Percentiles rank a stretch among this genome's conserved stretches.
Evolutionary conservation across 2,329 filamentous ascomycete species (phyloP).

Genomic region (Phialemoniopsis sp.): DNA sequence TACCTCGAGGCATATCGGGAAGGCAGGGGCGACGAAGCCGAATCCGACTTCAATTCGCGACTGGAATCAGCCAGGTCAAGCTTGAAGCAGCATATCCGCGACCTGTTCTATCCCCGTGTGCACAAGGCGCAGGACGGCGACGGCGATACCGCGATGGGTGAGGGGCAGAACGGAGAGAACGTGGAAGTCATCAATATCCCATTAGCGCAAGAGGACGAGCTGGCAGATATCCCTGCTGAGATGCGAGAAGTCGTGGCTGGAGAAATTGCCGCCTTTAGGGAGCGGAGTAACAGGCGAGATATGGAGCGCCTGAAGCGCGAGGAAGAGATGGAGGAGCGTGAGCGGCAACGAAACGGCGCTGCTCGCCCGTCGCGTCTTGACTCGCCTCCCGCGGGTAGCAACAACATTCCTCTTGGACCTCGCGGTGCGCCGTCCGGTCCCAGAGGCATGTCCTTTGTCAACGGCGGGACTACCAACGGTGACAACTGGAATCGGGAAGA

Average conservation of each 20-base stretch:
- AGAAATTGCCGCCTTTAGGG: slow-evolving; percentile 91
- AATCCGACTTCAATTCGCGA: slow-evolving; percentile 61
- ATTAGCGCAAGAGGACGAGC: slow-evolving; percentile 82
- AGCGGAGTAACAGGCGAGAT: slow-evolving; percentile 84
- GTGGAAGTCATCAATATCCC: slow-evolving; percentile 89
- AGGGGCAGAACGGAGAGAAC: slow-evolving; percentile 52
- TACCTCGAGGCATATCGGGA: slow-evolving; percentile 82
- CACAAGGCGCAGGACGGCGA: slow-evolving; percentile 52
- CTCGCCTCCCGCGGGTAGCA: slow-evolving; percentile 63
- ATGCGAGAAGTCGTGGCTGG: slow-evolving; percentile 93
- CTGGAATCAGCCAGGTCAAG: slow-evolving; percentile 65
- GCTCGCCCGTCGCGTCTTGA: slow-evolving; percentile 62
- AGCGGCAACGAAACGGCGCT: slow-evolving; percentile 66
- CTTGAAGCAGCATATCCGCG: slow-evolving; percentile 63
- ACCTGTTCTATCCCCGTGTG: slow-evolving; percentile 65
- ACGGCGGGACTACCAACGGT: slow-evolving; percentile 66
- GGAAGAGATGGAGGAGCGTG: slow-evolving; percentile 86
- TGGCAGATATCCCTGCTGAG: slow-evolving; percentile 91
- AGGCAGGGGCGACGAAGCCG: slow-evolving; percentile 58
- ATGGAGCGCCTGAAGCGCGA: slow-evolving; percentile 82
- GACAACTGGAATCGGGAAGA: slow-evolving; percentile 62
- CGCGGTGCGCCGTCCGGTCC: slow-evolving; percentile 68
- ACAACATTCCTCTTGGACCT: slow-evolving; percentile 74
- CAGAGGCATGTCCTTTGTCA: slow-evolving; percentile 69
- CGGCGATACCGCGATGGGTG: slow-evolving; percentile 67